Evolutionary conservation across 176 grass and related monocot genomes (phyloP), one percentile per base, ranked within the genome.

Genomic region (Rhynchospora breviuscula): DNA sequence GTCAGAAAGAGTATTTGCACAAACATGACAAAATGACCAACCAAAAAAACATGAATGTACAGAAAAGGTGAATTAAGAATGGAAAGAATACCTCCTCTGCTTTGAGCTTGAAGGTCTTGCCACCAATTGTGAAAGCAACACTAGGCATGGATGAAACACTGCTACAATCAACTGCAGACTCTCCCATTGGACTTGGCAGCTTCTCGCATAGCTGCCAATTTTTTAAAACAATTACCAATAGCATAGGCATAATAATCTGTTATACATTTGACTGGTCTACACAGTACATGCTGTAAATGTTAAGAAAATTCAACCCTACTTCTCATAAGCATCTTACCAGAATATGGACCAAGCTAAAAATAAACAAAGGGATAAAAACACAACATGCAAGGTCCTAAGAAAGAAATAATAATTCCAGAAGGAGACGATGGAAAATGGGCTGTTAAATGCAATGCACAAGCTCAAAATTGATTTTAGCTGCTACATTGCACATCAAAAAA

Each of bases 161-260:
- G 74, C 7, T 44, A 63, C 95, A 94, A 59, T 94, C 89, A 8
- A 97, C 92, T 67, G 87, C 63, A 84, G 92, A 97, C 83, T 97
- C 89, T 85, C 90, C 95, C 92, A 88, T 92, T 47, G 90, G 90
- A 64, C 81, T 94, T 82, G 95, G 95, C 23, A 94, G 43, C 54
- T 81, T 58, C 15, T 94, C 90, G n/a, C 95, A 97, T 23, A 97
- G 72, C 95, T 97, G 88, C 74, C 80, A 88, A 71, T 44, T 87
- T 83, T 35, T 72, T 51, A 84, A 47, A 52, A 8, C 1, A 65
- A 71, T 21, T 74, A 29, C 70, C 64, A 70, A 78, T 10, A 44
- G 57, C 53, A 84, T 10, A 56, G 5, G 15, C 57, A 18, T 68
- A 26, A 19, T 54, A 48, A 74, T 26, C 72, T 53, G 7, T 26